phyloP scores from a whole-genome alignment of 768 basidiomycete genomes.

The Saitozyma podzolica region DNA sequence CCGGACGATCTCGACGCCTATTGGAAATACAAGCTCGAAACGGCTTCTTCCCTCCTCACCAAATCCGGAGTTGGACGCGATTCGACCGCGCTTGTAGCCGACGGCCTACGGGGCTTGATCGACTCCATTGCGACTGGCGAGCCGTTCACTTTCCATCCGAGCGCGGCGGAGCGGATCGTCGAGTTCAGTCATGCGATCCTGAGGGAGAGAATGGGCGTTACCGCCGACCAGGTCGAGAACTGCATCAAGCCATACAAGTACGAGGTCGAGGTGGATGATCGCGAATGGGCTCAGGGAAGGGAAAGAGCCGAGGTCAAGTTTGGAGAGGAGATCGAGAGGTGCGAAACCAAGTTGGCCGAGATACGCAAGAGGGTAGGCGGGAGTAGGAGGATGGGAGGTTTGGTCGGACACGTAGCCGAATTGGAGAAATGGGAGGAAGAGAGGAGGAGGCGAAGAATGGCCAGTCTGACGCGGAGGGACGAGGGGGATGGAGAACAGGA shows the following conservation, averaged over 20 bases:
- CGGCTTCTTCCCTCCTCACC: constrained; percentile 86
- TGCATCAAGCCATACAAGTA: constrained; percentile 99
- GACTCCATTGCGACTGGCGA: constrained; percentile 84
- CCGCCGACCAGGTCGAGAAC: constrained; percentile 99
- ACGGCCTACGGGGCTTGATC: constrained; percentile 83
- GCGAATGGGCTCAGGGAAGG: constrained; percentile 89
- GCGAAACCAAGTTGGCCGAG: constrained; percentile 80
- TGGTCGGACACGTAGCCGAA: constrained; percentile 77
- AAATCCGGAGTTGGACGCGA: constrained; percentile 95
- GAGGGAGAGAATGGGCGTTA: constrained; percentile 85
- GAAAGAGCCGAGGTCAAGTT: constrained; percentile 73
- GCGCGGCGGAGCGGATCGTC: constrained; percentile 81
- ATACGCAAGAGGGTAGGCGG: constrained; percentile 89
- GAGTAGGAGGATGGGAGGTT: constrained; percentile 67
- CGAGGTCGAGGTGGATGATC: constrained; percentile 88
- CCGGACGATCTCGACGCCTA: constrained; percentile 77
- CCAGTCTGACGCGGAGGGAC: constrained; percentile 19
- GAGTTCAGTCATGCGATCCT: constrained; percentile 91
- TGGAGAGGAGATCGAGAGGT: constrained; percentile 78
- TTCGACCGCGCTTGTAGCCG: constrained; percentile 89
- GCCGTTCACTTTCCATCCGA: constrained; percentile 88
- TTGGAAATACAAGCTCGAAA: constrained; percentile 96
- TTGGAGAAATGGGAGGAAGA: constrained; percentile 67
- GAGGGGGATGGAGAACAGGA: constrained; percentile 27
- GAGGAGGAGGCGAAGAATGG: constrained; percentile 32